A percentile compares a stretch with the other conserved stretches of the same genome.
phyloP scores from a whole-genome alignment of 805 yeast species.

The Yarrowia sp. region DNA sequence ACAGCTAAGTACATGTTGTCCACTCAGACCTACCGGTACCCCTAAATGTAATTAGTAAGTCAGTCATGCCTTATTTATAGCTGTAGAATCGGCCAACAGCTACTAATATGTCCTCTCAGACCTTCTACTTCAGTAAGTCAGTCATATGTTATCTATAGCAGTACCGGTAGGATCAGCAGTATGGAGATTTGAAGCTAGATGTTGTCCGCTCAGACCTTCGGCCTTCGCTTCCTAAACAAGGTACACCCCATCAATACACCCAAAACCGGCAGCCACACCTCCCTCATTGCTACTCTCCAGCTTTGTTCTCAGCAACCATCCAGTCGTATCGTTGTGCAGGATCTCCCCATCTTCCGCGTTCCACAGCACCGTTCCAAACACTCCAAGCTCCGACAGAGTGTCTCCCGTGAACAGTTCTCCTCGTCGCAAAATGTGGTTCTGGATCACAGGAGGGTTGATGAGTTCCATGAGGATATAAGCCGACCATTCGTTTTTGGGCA shows the following conservation, averaged over 20 bases:
- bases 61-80: no score
- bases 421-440: conserved; percentile 74
- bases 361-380: conserved; percentile 84
- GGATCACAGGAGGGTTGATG: conserved; percentile 74
- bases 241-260: conserved; percentile 88
- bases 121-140: no score
- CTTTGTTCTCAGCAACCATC: conserved; percentile 89
- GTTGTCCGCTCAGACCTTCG: no score
- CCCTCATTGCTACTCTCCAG: conserved; percentile 91
- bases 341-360: conserved; percentile 66
- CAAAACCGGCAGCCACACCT: conserved; percentile 99
- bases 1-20: no score
- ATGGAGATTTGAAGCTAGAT: no score
- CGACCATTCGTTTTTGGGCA: conserved; percentile 79
- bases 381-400: conserved; percentile 87
- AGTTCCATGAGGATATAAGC: conserved; percentile 94
- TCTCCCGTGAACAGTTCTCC: conserved; percentile 70
- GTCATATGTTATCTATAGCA: no score
- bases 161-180: no score
- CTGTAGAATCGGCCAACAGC: no score
- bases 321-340: conserved; percentile 70
- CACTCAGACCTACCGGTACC: no score
- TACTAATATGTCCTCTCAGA: no score
- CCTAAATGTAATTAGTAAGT: no score
- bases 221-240: conserved; percentile 47